These are phyloP conservation scores for Acephala macrosclerotiorum DNA, from an alignment of 2,329 filamentous ascomycete genomes.

Conservation along the genomic window DNA sequence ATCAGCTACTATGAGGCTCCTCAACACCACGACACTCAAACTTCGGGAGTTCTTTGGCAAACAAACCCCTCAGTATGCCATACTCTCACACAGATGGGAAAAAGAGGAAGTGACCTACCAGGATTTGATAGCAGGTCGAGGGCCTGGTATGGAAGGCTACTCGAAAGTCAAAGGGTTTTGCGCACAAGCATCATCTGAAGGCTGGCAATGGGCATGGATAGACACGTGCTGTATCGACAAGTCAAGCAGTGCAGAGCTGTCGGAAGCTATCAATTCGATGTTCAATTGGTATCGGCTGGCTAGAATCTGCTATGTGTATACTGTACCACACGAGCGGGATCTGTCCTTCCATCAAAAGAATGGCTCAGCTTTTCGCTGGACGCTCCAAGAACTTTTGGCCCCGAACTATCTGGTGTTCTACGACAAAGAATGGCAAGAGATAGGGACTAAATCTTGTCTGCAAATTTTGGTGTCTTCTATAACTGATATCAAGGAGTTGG, in stretches of 20 bases:
- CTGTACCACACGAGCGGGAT: not conserved
- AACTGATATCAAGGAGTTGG: conserved; percentile 12
- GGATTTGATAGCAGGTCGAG: conserved; percentile 10
- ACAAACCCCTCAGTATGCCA: conserved; percentile 27
- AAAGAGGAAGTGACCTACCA: conserved; percentile 18
- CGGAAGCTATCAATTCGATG: too few relatives aligned
- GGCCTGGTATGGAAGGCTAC: not conserved
- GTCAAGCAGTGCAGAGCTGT: conserved; percentile 20
- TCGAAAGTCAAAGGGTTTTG: conserved; percentile 14
- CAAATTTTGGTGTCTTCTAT: conserved; percentile 2
- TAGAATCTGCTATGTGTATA: conserved; percentile 22
- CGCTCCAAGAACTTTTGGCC: conserved; percentile 25
- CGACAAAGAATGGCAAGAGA: conserved; percentile 30
- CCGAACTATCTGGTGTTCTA: conserved; percentile 36
- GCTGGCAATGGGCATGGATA: conserved; percentile 20
- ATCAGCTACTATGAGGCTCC: conserved; percentile 5
- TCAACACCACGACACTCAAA: not conserved
- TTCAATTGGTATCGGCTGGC: conserved; percentile 21
- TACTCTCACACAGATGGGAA: conserved; percentile 26
- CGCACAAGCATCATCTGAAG: conserved; percentile 7
- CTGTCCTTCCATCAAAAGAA: not conserved
- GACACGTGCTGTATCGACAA: conserved; percentile 31
- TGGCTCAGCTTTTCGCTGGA: conserved; percentile 17
- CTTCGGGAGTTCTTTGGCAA: conserved; percentile 7
- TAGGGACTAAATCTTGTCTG: conserved; percentile 31